A percentile compares a stretch with the other conserved stretches of the same genome.
Conservation (phyloP, 306 rosid genomes). For the Malus orientalis region DNA sequence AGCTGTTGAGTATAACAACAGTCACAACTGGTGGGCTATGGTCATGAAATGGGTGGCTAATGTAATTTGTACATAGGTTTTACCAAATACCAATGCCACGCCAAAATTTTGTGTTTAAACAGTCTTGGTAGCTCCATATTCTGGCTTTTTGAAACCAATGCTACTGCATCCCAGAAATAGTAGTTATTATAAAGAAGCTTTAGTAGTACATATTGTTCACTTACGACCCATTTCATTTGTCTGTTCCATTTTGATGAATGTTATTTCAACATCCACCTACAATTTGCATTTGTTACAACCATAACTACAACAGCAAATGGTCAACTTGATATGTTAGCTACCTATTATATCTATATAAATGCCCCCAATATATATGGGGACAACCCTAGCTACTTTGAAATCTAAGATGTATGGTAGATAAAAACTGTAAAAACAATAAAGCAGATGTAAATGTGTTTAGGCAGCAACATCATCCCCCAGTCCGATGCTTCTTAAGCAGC, state of each 20-base stretch:
- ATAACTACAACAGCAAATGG: background rate
- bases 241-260: background rate
- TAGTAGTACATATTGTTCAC: background rate
- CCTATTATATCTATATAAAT: background rate
- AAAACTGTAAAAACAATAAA: background rate
- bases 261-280: constrained; percentile 3
- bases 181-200: no score
- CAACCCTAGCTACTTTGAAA: background rate
- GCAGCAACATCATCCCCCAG: background rate
- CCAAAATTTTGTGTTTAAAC: no score
- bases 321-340: background rate
- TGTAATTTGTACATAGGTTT: no score
- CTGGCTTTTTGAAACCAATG: no score
- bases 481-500: background rate
- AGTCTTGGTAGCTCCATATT: no score
- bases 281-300: background rate
- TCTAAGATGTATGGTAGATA: background rate
- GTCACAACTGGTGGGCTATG: no score
- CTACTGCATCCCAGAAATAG: no score
- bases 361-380: background rate
- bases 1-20: no score
- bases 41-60: no score
- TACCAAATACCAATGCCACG: no score
- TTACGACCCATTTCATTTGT: background rate
- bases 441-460: background rate